These are phyloP conservation scores for Oryza rufipogon DNA, from an alignment of 176 grass and related monocot species.

Conservation along the genomic window DNA sequence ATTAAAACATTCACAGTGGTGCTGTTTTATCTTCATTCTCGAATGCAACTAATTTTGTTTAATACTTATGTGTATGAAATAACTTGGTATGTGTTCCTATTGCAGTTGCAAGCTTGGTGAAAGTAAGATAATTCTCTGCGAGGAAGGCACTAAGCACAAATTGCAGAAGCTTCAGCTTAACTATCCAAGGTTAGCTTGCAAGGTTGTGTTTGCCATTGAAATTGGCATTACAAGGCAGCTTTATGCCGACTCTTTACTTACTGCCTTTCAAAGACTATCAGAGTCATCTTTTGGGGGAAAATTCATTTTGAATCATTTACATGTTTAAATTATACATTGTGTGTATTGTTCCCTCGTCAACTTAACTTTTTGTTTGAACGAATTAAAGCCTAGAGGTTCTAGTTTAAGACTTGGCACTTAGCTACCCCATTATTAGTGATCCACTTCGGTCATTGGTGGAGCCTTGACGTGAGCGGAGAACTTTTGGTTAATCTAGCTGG, in stretches of 20 bases:
- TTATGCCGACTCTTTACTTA: background rate
- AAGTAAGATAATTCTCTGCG: conserved; percentile 86
- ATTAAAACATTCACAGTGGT: background rate
- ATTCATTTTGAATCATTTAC: background rate
- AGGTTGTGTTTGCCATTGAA: conserved; percentile 3
- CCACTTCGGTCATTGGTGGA: background rate
- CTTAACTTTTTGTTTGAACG: background rate
- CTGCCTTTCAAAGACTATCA: background rate
- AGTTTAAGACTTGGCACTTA: background rate
- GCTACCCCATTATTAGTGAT: background rate
- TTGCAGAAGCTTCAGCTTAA: conserved; percentile 96
- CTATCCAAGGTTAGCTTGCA: conserved; percentile 73
- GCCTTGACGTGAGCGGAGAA: background rate
- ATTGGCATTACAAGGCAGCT: background rate
- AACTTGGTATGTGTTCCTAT: background rate
- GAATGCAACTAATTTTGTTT: background rate
- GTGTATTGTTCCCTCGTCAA: background rate
- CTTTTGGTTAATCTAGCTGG: background rate
- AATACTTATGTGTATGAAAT: background rate
- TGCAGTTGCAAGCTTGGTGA: conserved; percentile 92
- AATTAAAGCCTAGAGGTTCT: background rate
- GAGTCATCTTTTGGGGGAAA: background rate
- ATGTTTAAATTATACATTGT: background rate
- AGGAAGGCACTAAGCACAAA: conserved; percentile 86
- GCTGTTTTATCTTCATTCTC: background rate